Base-by-base conservation (phyloP, 1,284 basidiomycete species). In the Somion occarium region DNA sequence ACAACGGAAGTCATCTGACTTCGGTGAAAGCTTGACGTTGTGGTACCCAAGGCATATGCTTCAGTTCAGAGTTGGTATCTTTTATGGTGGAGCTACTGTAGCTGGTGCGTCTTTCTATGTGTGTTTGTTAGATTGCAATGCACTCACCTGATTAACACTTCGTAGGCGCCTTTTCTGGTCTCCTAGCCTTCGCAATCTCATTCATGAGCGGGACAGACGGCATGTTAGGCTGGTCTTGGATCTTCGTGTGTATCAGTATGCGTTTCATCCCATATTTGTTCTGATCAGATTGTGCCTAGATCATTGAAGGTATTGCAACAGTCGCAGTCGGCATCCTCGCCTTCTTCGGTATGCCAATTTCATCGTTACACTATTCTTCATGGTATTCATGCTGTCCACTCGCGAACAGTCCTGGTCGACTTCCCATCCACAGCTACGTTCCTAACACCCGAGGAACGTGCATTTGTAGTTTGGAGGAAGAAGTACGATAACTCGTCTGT, bases 401-500 rank as follows among this genome's bases (percentile, higher is more conserved):
- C 19, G 23, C 5, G 7, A 3, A 22, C 27, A 76, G 73, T 81
- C 22, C 58, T 85, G 53, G 78, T 82, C 13, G 82, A 85, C 59
- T 80, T 81, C 56, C 83, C 83, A 0, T 62, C 58, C 3, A 80
- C 78, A 0, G 82, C 81, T 0, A 66, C 56, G 15, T 85, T 84
- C 65, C 64, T 85, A 11, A 83, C 80, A 0, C 74, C 72, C 0
- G 80, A 83, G 54, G 82, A 86, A 59, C 72, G 75, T 3, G 68
- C 78, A 0, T 86, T 73, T 59, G 68, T 85, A 15, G 65, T 85
- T n/a, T 78, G 76, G 70, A 78, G 69, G 56, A 23, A 19, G 23
- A 23, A 82, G 60, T 82, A 79, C 51, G 82, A 85, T 59, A 81
- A 80, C 55, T 83, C 82, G 0, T 75, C 74, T 2, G 82, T 83